A percentile compares a stretch with the other conserved stretches of the same genome.
These are phyloP conservation scores for Asclepias syriaca DNA, from an alignment of 257 asterid genomes.

Conservation along the genomic window DNA sequence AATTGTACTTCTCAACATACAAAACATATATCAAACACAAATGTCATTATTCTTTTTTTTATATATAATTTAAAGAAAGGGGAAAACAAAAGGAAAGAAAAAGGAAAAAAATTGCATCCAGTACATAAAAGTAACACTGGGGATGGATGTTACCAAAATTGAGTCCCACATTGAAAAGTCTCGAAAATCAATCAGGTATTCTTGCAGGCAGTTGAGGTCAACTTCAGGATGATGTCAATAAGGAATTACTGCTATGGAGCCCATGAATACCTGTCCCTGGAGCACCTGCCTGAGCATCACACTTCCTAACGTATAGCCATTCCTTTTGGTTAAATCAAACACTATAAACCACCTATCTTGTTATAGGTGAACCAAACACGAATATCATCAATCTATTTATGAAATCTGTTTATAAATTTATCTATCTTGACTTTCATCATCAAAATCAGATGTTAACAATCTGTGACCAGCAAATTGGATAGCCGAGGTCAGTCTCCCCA, in stretches of 20 bases:
- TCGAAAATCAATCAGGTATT: neutral
- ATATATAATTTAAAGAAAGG: no score
- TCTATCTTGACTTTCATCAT: neutral
- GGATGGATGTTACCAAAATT: neutral
- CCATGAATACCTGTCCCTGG: neutral
- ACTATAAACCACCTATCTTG: neutral
- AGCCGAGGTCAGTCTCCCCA: neutral
- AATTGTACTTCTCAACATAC: neutral
- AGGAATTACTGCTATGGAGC: neutral
- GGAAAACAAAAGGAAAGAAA: no score
- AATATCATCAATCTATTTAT: neutral
- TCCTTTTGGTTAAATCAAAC: neutral
- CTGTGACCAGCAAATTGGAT: neutral
- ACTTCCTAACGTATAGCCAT: neutral
- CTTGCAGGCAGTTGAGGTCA: neutral
- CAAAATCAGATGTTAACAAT: neutral
- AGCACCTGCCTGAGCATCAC: neutral
- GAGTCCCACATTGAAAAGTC: neutral
- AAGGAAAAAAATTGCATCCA: neutral
- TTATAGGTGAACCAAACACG: neutral
- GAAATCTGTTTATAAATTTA: neutral
- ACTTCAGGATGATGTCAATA: neutral
- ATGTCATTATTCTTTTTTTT: no score
- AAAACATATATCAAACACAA: neutral
- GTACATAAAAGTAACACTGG: neutral